phyloP scores from a whole-genome alignment of 257 asterid genomes.

The Eucommia ulmoides region DNA sequence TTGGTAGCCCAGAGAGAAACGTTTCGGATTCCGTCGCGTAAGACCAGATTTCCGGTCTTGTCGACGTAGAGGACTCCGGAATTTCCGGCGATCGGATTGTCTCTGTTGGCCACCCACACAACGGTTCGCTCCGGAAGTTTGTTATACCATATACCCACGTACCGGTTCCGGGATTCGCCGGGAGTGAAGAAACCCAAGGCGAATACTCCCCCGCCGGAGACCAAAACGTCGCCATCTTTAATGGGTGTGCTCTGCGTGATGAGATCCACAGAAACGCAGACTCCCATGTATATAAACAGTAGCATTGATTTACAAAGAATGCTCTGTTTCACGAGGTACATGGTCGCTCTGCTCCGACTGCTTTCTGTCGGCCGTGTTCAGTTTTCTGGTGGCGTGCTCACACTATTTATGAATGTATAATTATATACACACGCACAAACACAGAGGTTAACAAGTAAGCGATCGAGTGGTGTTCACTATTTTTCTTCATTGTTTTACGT shows the following conservation, averaged over 20 bases:
- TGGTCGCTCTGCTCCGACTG: no score
- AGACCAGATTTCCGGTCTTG: conserved; percentile 24
- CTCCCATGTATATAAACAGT: no score
- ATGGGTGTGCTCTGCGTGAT: background rate
- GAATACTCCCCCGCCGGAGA: background rate
- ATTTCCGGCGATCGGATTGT: conserved; percentile 15
- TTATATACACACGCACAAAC: no score
- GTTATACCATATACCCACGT: background rate
- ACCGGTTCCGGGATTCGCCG: background rate
- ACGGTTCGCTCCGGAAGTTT: conserved; percentile 11
- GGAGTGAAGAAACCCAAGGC: background rate
- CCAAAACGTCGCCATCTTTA: background rate
- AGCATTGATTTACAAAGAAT: no score
- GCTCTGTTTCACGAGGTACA: no score
- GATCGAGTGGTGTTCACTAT: no score
- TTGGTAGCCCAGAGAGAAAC: conserved; percentile 24
- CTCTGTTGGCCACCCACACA: conserved; percentile 41
- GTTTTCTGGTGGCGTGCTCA: no score
- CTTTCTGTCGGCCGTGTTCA: no score
- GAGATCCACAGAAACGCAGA: background rate
- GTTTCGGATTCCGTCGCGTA: conserved; percentile 7
- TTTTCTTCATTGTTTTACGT: no score
- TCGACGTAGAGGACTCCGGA: conserved; percentile 15
- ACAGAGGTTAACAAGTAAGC: no score
- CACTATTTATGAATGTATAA: no score